Conservation (phyloP, 257 asterid genomes). For the Anisodus acutangulus region DNA sequence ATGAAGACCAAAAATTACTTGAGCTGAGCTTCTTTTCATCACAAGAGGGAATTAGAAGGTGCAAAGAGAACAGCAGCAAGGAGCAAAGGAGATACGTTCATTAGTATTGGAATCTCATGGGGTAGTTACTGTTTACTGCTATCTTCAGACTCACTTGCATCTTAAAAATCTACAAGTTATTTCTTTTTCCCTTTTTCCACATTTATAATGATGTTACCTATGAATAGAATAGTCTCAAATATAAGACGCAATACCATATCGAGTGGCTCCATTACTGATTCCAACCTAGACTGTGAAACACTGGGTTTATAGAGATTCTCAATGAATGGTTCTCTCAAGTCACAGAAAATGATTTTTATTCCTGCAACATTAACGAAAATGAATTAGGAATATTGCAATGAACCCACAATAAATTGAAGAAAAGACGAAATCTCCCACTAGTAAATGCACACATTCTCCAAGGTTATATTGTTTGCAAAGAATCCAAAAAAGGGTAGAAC, state of each 20-base stretch:
- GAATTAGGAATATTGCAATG: slow-evolving; percentile 31
- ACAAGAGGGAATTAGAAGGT: slow-evolving; percentile 7
- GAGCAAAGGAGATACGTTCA: not conserved
- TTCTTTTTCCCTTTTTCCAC: not conserved
- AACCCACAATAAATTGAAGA: not conserved
- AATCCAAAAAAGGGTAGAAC: slow-evolving; percentile 24
- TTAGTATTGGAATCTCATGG: not conserved
- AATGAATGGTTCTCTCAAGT: slow-evolving; percentile 82
- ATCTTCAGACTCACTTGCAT: not conserved
- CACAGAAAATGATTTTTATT: slow-evolving; percentile 89
- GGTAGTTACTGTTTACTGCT: not conserved
- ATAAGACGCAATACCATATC: slow-evolving; percentile 59
- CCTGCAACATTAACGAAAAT: slow-evolving; percentile 48
- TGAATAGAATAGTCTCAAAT: not conserved
- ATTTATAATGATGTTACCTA: not conserved
- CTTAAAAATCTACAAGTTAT: not conserved
- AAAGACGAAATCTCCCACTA: not conserved
- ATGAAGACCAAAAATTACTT: not conserved
- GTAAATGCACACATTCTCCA: slow-evolving; percentile 17
- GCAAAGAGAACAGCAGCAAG: slow-evolving; percentile 21
- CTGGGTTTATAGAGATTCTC: slow-evolving; percentile 85
- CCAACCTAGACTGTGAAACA: slow-evolving; percentile 81
- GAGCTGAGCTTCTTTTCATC: slow-evolving; percentile 4
- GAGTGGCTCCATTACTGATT: slow-evolving; percentile 77
- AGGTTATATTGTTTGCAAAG: slow-evolving; percentile 13